phyloP scores from a whole-genome alignment of 2,329 filamentous ascomycete species.

The Penicillium paneum region DNA sequence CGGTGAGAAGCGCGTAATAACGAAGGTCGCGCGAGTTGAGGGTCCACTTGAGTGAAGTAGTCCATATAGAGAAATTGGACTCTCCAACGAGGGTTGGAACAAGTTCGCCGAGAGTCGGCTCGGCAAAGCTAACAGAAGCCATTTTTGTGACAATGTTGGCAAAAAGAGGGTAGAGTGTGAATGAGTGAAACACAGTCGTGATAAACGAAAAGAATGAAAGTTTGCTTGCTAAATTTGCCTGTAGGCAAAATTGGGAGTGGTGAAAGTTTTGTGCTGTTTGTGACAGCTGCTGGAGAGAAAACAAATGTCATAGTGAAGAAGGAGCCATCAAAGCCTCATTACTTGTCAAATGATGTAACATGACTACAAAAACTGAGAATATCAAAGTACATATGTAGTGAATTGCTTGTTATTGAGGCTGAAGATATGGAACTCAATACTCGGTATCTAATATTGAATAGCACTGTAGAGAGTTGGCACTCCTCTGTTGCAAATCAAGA shows the following conservation, averaged over 20 bases:
- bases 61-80: neutral
- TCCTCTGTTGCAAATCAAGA: no score
- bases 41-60: neutral
- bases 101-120: neutral
- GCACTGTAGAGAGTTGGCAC: no score
- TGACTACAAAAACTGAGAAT: neutral
- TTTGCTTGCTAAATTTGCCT: neutral
- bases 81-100: neutral
- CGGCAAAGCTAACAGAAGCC: neutral
- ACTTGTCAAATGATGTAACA: neutral
- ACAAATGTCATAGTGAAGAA: neutral
- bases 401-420: neutral
- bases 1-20: neutral
- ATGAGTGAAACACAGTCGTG: neutral
- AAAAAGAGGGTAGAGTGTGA: neutral
- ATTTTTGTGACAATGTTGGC: neutral
- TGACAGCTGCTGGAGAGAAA: neutral
- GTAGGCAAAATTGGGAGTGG: neutral
- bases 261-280: neutral
- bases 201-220: neutral
- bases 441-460: neutral
- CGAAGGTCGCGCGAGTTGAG: neutral
- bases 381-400: no score
- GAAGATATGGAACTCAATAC: neutral
- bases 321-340: neutral